Conservation (phyloP, 2,329 filamentous ascomycete species). For the Periconia sp. region DNA sequence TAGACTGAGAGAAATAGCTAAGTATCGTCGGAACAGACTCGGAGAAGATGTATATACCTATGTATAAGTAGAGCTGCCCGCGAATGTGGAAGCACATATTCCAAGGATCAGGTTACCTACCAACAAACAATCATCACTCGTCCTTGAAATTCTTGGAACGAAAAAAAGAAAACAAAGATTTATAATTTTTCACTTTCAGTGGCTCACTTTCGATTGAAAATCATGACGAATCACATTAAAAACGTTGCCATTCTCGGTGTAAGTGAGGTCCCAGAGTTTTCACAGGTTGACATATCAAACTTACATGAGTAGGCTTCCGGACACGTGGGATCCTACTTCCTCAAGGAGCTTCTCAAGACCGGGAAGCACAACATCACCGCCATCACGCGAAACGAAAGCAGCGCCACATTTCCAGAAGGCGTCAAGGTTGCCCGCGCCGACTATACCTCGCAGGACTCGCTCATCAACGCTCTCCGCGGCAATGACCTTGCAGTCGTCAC, state of each 20-base stretch:
- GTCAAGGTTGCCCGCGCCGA: slow-evolving; percentile 47
- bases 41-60: no score
- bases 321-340: slow-evolving; percentile 39
- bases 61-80: no score
- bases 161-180: no score
- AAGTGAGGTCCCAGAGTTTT: slow-evolving; percentile 8
- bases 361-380: slow-evolving; percentile 55
- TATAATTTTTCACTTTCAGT: no score
- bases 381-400: slow-evolving; percentile 51
- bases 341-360: slow-evolving; percentile 39
- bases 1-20: no score
- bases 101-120: no score
- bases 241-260: slow-evolving; percentile 43
- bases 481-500: slow-evolving; percentile 46
- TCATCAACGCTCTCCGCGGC: slow-evolving; percentile 39
- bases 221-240: slow-evolving; percentile 23
- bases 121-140: no score
- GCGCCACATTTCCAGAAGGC: slow-evolving; percentile 43
- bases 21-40: no score
- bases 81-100: no score
- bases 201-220: no score
- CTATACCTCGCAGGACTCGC: slow-evolving; percentile 50
- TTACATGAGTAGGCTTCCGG: slow-evolving; percentile 40
- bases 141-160: no score
- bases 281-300: slow-evolving; percentile 2